Conservation (phyloP, 1,284 basidiomycete genomes). For the Fomitiporia mediterranea region DNA sequence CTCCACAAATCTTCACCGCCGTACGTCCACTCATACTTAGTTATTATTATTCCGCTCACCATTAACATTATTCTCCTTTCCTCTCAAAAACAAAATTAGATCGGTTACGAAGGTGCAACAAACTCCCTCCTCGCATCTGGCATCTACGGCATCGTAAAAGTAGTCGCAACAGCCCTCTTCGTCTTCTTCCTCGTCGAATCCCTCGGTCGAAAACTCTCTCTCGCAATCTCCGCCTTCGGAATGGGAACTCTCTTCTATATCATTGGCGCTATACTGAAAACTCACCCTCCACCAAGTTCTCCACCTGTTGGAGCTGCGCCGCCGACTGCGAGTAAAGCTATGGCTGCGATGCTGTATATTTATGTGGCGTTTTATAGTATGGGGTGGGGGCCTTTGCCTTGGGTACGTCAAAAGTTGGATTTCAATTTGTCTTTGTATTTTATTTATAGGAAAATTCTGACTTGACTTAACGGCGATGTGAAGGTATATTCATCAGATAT, state of each 20-base stretch:
- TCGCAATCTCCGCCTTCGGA: constrained; percentile 59
- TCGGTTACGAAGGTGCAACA: constrained; percentile 57
- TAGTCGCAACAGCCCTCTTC: constrained; percentile 65
- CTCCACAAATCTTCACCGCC: constrained; percentile 66
- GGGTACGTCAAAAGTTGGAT: constrained; percentile 49
- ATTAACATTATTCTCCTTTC: constrained; percentile 33
- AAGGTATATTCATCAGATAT: constrained; percentile 63
- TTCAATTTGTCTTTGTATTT: not conserved
- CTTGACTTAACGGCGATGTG: no score
- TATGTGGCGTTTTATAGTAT: constrained; percentile 74
- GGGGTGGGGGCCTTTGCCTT: constrained; percentile 58
- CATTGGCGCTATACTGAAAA: constrained; percentile 72
- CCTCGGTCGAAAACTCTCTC: constrained; percentile 49
- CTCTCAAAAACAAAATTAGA: constrained; percentile 38
- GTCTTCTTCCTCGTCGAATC: constrained; percentile 52
- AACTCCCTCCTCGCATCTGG: constrained; percentile 73
- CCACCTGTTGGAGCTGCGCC: constrained; percentile 31
- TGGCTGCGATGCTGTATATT: constrained; percentile 74
- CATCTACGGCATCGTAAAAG: constrained; percentile 75
- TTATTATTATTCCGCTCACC: no score
- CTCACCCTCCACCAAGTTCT: constrained; percentile 43
- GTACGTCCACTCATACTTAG: no score
- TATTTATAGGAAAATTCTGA: no score
- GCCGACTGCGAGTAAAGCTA: constrained; percentile 52
- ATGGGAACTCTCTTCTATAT: constrained; percentile 61